Evolutionary conservation across 2,329 filamentous ascomycete genomes (phyloP).

Genomic region (Phialophora expanda): DNA sequence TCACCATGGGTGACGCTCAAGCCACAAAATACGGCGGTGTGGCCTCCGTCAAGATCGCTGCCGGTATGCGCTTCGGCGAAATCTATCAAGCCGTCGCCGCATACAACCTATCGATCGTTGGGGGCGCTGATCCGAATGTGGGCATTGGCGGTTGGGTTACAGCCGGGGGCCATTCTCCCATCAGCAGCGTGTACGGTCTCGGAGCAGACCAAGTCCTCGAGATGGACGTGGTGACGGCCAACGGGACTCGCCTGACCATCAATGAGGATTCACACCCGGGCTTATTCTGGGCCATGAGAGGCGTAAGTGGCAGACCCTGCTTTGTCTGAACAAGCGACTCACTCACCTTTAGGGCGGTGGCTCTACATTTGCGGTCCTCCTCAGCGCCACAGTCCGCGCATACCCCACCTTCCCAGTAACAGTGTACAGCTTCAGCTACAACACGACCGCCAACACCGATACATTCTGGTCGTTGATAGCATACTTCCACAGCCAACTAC

Average conservation of each 20-base stretch:
- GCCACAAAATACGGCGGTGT: constrained; percentile 30
- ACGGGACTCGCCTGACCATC: constrained; percentile 53
- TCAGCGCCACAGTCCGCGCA: constrained; percentile 57
- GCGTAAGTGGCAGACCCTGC: constrained; percentile 42
- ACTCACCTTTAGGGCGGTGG: constrained; percentile 37
- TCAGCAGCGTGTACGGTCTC: constrained; percentile 58
- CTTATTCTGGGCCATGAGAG: constrained; percentile 58
- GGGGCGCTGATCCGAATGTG: constrained; percentile 61
- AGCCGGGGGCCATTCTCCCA: constrained; percentile 62
- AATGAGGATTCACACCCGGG: constrained; percentile 52
- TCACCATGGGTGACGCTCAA: constrained; percentile 23
- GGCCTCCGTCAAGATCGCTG: constrained; percentile 59
- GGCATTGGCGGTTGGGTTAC: constrained; percentile 56
- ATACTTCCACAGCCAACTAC: constrained; percentile 46
- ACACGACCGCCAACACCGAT: constrained; percentile 43
- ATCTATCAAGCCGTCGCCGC: constrained; percentile 58
- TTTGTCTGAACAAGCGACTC: constrained; percentile 41
- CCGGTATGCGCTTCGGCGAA: constrained; percentile 61
- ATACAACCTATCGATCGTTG: constrained; percentile 57
- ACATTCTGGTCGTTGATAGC: constrained; percentile 58
- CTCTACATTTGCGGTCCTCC: constrained; percentile 59
- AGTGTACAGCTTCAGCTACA: constrained; percentile 52
- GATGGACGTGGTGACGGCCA: constrained; percentile 56
- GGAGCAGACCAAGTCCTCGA: constrained; percentile 58
- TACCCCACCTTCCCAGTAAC: constrained; percentile 51